Conservation (phyloP, 2,329 filamentous ascomycete genomes). For the Colletotrichum costaricense region DNA sequence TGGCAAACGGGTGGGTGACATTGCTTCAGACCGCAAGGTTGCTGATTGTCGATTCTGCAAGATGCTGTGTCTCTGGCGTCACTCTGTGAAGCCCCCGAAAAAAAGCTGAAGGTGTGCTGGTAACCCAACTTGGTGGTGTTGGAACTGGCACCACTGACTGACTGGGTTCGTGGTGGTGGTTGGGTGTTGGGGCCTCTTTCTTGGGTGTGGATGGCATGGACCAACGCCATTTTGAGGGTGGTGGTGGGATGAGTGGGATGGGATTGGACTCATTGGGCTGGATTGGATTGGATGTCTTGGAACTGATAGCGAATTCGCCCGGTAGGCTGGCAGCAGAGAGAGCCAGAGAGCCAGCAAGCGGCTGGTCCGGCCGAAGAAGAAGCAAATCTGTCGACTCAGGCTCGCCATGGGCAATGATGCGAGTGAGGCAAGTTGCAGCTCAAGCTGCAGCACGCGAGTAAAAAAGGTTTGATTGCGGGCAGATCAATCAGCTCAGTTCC, state of each 20-base stretch:
- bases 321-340: background rate
- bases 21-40: constrained; percentile 16
- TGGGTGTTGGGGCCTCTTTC: constrained; percentile 3
- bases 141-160: background rate
- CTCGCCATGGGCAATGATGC: constrained; percentile 1
- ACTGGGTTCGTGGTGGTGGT: constrained; percentile 1
- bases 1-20: constrained; percentile 13
- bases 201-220: background rate
- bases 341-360: background rate
- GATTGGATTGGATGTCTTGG: constrained; percentile 14
- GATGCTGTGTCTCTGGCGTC: constrained; percentile 35
- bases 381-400: background rate
- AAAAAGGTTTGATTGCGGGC: background rate
- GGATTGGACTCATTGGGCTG: constrained; percentile 2
- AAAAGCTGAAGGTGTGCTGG: no score
- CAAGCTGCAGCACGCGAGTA: background rate
- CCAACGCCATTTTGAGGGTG: background rate
- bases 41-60: constrained; percentile 28
- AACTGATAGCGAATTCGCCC: constrained; percentile 21
- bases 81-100: background rate
- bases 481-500: background rate
- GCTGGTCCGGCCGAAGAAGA: constrained; percentile 11
- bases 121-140: background rate
- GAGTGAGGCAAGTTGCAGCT: constrained; percentile 23
- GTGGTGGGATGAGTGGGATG: constrained; percentile 14